Base-by-base conservation (phyloP, 2,329 filamentous ascomycete genomes). In the Pyrenophora graminea region DNA sequence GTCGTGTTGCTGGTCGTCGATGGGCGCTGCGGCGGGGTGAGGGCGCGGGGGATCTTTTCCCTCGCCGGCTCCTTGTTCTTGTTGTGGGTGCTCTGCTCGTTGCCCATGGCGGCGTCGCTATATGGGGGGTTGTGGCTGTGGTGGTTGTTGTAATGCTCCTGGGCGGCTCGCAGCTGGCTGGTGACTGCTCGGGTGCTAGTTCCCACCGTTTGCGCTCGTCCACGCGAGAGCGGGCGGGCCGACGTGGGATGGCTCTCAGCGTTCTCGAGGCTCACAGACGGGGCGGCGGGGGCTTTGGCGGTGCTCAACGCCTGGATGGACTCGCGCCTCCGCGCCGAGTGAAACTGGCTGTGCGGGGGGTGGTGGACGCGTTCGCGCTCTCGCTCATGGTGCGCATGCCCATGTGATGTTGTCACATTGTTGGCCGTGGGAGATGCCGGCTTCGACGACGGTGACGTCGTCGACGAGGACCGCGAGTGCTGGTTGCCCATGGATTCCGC, bases 291-390 rank as follows among this genome's bases (percentile, higher is more conserved):
- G 23, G 70, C 67, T 58, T 74, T 73, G 45, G 64, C 67, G 38
- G 63, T 62, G 54, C 64, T 66, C 40, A 76, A 63, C 17, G 71
- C 70, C 60, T 74, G 74, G 54, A 77, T 74, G 39, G 68, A 72
- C 61, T 74, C 73, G 42, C 74, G 65, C 27, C 74, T 62, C 39
- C 70, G 69, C 34, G 71, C 68, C 38, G 67, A 58, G 56, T 61
- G 59, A 56, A 47, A 37, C 19, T 58, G 47, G 48, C 58, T 43
- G 53, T 60, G 53, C 36, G 55, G 45, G 47, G 44, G 42, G 56
- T 59, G 58, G 39, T 48, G 50, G 48, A 43, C 45, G 27, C 41
- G 43, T 45, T 39, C 40, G 44, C 51, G 40, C 15, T 45, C 49
- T 9, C 47, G 36, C 45, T 52, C 48, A 45, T 39, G 51, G 48